Conservation (phyloP, 768 basidiomycete genomes). For the Leccinellum rugosiceps region DNA sequence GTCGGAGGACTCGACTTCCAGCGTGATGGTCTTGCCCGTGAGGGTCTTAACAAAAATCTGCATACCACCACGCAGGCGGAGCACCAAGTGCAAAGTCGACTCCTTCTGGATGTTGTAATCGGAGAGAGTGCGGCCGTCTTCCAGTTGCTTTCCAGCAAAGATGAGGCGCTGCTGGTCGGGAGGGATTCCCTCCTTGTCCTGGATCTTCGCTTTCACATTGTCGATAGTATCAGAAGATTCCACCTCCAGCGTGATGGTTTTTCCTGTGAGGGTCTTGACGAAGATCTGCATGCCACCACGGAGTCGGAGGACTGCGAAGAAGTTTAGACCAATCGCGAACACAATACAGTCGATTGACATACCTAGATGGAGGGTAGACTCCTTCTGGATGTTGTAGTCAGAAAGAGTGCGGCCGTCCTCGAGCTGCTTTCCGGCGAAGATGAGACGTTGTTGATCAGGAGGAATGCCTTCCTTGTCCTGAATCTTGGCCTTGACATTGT, state of each 20-base stretch:
- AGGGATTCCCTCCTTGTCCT: slow-evolving; percentile 81
- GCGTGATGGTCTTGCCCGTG: slow-evolving; percentile 74
- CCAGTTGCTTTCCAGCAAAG: slow-evolving; percentile 92
- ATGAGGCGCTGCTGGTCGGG: slow-evolving; percentile 85
- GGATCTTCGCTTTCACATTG: slow-evolving; percentile 81
- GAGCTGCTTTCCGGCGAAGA: slow-evolving; percentile 90
- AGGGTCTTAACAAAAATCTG: slow-evolving; percentile 72
- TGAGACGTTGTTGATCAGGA: slow-evolving; percentile 87
- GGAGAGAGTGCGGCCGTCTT: slow-evolving; percentile 86
- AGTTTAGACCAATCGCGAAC: neutral
- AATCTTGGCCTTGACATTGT: slow-evolving; percentile 89
- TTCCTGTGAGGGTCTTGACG: slow-evolving; percentile 84
- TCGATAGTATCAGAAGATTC: slow-evolving; percentile 94
- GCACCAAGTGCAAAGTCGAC: slow-evolving; percentile 71
- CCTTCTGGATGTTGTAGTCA: slow-evolving; percentile 91
- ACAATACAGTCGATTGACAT: neutral
- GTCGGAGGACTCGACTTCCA: slow-evolving; percentile 74
- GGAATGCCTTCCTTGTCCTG: slow-evolving; percentile 91
- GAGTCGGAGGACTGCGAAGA: slow-evolving; percentile 60
- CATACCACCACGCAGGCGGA: slow-evolving; percentile 70
- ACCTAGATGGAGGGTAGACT: slow-evolving; percentile 63
- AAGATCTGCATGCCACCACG: slow-evolving; percentile 93
- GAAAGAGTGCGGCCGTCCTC: slow-evolving; percentile 89
- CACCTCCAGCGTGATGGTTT: slow-evolving; percentile 91
- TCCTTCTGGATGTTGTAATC: slow-evolving; percentile 87